Conservation (phyloP, 1,139 yeast genomes). For the Yamadazyma atmosphaerica region DNA sequence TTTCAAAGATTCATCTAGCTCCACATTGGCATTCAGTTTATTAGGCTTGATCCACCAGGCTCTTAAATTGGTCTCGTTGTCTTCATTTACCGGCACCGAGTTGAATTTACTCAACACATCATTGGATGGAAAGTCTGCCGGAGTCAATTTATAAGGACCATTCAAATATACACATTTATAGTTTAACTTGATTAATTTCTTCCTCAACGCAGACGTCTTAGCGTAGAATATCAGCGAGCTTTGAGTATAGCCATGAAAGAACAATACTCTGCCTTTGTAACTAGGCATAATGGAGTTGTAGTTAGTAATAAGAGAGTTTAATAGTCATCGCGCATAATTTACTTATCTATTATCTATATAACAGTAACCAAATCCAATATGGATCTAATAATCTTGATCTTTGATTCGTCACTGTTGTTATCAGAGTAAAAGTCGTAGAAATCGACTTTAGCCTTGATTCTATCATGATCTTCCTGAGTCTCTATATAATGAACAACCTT, state of each 20-base stretch:
- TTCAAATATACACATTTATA: slow-evolving; percentile 74
- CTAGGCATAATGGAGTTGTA: too few relatives aligned
- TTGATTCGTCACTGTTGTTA: slow-evolving; percentile 30
- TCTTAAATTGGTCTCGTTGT: slow-evolving; percentile 25
- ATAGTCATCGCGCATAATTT: too few relatives aligned
- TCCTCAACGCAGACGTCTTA: slow-evolving; percentile 46
- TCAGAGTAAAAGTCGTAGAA: slow-evolving; percentile 30
- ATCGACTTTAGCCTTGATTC: slow-evolving; percentile 28
- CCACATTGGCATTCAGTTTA: slow-evolving; percentile 22
- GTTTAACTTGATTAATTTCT: slow-evolving; percentile 33
- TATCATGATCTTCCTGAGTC: slow-evolving; percentile 40
- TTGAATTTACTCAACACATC: slow-evolving; percentile 46
- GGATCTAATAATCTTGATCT: slow-evolving; percentile 32
- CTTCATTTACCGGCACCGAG: slow-evolving; percentile 27
- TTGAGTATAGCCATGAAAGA: slow-evolving; percentile 49
- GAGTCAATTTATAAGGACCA: slow-evolving; percentile 67
- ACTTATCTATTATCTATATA: too few relatives aligned
- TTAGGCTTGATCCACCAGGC: slow-evolving; percentile 41
- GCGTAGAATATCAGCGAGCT: slow-evolving; percentile 46
- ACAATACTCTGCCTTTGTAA: slow-evolving; percentile 33
- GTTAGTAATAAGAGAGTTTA: too few relatives aligned
- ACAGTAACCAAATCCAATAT: slow-evolving; percentile 26
- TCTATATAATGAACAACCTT: slow-evolving; percentile 62
- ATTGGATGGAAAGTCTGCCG: slow-evolving; percentile 65
- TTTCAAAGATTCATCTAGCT: slow-evolving; percentile 29